Evolutionary conservation across 768 basidiomycete genomes (phyloP).

Genomic region (Jaapia argillacea): DNA sequence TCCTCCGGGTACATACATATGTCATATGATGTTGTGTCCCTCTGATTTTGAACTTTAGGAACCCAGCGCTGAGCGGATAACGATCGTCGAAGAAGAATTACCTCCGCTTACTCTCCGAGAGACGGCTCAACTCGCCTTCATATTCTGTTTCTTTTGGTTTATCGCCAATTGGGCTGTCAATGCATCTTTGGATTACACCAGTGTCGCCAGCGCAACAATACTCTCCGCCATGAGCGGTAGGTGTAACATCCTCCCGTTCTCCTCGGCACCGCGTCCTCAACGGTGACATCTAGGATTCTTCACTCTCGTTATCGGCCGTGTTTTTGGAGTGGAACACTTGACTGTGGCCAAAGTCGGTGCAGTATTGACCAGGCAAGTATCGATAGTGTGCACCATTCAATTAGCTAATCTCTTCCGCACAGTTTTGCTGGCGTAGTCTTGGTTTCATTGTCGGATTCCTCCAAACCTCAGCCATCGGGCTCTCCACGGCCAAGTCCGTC

Average conservation of each 20-base stretch:
- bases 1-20: too few species aligned
- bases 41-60: too few species aligned
- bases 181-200: slow-evolving; percentile 75
- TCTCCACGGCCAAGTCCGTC: slow-evolving; percentile 6
- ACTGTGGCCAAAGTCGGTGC: slow-evolving; percentile 65
- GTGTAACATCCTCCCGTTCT: slow-evolving; percentile 14
- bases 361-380: slow-evolving; percentile 61
- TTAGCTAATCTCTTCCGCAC: slow-evolving; percentile 1
- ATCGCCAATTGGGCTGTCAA: slow-evolving; percentile 90
- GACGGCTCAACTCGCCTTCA: slow-evolving; percentile 68
- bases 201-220: slow-evolving; percentile 90
- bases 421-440: slow-evolving; percentile 80
- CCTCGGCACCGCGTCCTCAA: not conserved
- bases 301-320: slow-evolving; percentile 73
- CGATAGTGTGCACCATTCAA: not conserved
- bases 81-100: slow-evolving; percentile 7
- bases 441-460: slow-evolving; percentile 83
- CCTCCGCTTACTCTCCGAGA: slow-evolving; percentile 49
- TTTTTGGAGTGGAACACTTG: slow-evolving; percentile 75
- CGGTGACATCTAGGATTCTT: slow-evolving; percentile 63
- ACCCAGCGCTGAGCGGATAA: too few species aligned
- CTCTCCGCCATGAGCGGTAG: slow-evolving; percentile 83
- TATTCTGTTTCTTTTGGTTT: slow-evolving; percentile 90
- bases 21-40: too few species aligned
- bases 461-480: slow-evolving; percentile 13